A percentile compares a stretch with the other conserved stretches of the same genome.
Evolutionary conservation across 352 stramenopile genomes (phyloP).

Genomic region (Phytophthora cactorum): DNA sequence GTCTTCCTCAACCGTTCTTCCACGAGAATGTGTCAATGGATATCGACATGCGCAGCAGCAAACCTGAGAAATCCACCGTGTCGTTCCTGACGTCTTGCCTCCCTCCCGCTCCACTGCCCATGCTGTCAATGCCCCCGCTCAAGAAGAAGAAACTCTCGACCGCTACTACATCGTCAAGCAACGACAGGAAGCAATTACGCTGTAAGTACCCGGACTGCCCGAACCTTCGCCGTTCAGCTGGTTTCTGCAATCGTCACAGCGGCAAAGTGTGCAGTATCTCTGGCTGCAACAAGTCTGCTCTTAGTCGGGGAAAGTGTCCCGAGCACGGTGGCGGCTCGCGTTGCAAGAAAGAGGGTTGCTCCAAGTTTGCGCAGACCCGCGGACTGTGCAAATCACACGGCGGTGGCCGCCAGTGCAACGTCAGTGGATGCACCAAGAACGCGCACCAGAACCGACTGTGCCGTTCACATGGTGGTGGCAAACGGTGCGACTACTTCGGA

Average conservation of each 20-base stretch:
- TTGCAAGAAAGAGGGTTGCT: conserved; percentile 84
- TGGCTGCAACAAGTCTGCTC: conserved; percentile 75
- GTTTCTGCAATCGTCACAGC: conserved; percentile 85
- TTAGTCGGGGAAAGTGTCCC: conserved; percentile 85
- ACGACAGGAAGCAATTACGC: conserved; percentile 70
- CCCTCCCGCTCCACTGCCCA: conserved; percentile 62
- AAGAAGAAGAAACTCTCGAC: conserved; percentile 70
- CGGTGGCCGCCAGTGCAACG: conserved; percentile 76
- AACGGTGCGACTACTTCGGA: conserved; percentile 77
- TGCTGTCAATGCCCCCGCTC: conserved; percentile 76
- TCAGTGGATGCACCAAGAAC: conserved; percentile 83
- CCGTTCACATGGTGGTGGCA: conserved; percentile 82
- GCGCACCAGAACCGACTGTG: conserved; percentile 86
- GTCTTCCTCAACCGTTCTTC: conserved; percentile 69
- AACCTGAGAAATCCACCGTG: conserved; percentile 34
- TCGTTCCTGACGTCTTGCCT: conserved; percentile 63
- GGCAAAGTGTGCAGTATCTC: conserved; percentile 77
- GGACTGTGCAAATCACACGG: conserved; percentile 89
- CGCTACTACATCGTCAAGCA: conserved; percentile 14
- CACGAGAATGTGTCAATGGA: conserved; percentile 49
- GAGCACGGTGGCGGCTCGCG: conserved; percentile 85
- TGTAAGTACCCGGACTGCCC: conserved; percentile 81
- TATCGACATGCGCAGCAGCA: conserved; percentile 33
- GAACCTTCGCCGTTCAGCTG: conserved; percentile 76
- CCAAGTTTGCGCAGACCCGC: conserved; percentile 85